These are phyloP conservation scores for Choiromyces venosus DNA, from an alignment of 495 filamentous ascomycete genomes.

Conservation along the genomic window DNA sequence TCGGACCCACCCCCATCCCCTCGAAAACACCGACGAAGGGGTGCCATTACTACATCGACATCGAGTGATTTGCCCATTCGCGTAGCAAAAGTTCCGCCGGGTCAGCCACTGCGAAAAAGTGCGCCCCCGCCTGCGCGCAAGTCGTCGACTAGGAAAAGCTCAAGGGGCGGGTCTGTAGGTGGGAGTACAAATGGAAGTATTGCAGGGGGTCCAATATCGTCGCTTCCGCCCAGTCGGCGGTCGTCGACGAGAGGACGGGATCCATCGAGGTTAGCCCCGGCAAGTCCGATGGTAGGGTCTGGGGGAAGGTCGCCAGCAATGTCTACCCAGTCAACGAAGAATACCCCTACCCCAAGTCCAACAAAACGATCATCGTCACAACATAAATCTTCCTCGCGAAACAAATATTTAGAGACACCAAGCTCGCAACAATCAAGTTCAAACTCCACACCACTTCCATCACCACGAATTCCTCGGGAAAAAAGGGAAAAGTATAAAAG, in stretches of 20 bases:
- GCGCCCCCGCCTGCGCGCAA: conserved; percentile 21
- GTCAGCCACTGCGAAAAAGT: conserved; percentile 8
- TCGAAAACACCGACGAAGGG: conserved; percentile 11
- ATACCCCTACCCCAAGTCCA: conserved; percentile 26
- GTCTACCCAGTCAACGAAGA: conserved; percentile 22
- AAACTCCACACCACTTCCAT: conserved; percentile 6
- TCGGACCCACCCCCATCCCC: conserved; percentile 11
- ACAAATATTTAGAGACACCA: conserved; percentile 17
- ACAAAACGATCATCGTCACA: conserved; percentile 1
- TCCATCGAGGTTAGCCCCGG: conserved; percentile 23
- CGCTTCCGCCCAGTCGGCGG: conserved; percentile 20
- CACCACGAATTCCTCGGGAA: conserved; percentile 16
- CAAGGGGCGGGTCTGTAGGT: conserved; percentile 23
- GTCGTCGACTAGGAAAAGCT: conserved; percentile 16
- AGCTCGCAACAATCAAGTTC: conserved; percentile 1
- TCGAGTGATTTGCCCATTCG: conserved; percentile 22
- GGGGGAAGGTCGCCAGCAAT: conserved; percentile 16
- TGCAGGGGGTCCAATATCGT: conserved; percentile 16
- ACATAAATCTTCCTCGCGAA: conserved; percentile 10
- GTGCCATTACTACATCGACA: conserved; percentile 8
- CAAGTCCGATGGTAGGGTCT: conserved; percentile 9
- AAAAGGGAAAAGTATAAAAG: conserved; percentile 15
- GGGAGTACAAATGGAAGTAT: conserved; percentile 26
- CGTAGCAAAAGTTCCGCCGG: conserved; percentile 11
- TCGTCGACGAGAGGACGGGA: conserved; percentile 25